Evolutionary conservation across 2,329 filamentous ascomycete species (phyloP).

Genomic region (Dactylellina cionopaga): DNA sequence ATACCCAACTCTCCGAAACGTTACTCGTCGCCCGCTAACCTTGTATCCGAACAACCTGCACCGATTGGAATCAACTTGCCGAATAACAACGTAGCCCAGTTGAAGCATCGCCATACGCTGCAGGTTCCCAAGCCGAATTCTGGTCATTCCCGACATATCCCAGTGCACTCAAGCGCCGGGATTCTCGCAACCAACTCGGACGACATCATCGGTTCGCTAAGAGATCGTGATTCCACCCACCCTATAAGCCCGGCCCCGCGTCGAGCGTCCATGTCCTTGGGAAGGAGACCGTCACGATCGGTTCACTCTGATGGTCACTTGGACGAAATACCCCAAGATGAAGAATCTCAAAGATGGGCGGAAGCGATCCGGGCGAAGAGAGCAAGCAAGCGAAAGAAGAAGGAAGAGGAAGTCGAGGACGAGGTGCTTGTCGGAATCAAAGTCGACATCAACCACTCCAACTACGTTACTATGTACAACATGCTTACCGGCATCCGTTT

Average conservation of each 20-base stretch:
- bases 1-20: conserved; percentile 40
- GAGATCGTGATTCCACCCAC: conserved; percentile 85
- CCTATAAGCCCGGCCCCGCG: conserved; percentile 64
- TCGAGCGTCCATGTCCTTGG: conserved; percentile 83
- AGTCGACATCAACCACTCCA: conserved; percentile 95
- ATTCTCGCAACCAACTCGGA: conserved; percentile 48
- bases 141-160: conserved; percentile 22
- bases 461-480: conserved; percentile 98
- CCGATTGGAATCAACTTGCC: neutral
- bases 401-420: conserved; percentile 90
- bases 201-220: conserved; percentile 70
- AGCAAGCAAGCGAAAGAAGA: conserved; percentile 82
- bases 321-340: conserved; percentile 85
- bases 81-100: neutral
- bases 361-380: conserved; percentile 92
- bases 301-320: conserved; percentile 83
- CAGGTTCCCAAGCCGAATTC: conserved; percentile 55
- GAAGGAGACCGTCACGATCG: conserved; percentile 81
- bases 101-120: conserved; percentile 56
- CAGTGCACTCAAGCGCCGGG: conserved; percentile 36
- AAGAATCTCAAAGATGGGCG: conserved; percentile 90
- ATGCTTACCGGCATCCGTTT: conserved; percentile 99
- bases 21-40: conserved; percentile 40
- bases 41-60: conserved; percentile 13
- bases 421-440: conserved; percentile 95